These are phyloP conservation scores for Metschnikowia bowlesiae DNA, from an alignment of 805 yeast genomes.

Conservation along the genomic window DNA sequence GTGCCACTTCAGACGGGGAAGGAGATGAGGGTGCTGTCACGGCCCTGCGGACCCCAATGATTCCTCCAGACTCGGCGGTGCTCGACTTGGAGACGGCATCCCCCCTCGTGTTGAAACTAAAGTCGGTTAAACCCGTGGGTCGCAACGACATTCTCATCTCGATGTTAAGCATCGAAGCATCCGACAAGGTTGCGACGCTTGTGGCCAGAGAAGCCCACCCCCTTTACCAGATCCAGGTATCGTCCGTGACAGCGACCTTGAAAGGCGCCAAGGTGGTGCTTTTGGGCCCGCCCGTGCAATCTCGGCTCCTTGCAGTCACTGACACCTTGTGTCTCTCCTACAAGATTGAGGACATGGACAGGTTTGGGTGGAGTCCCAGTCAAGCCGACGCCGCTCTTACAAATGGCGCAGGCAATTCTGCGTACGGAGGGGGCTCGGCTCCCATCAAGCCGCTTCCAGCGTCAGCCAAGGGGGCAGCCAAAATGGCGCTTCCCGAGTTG, in stretches of 20 bases:
- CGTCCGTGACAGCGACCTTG: not conserved
- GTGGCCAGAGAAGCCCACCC: not conserved
- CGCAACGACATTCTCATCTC: conserved; percentile 42
- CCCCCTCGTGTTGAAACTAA: conserved; percentile 42
- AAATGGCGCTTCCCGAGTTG: conserved; percentile 7
- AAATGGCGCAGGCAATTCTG: not conserved
- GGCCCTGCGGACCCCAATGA: not conserved
- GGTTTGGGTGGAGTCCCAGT: not conserved
- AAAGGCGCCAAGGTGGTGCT: conserved; percentile 16
- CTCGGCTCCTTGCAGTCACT: conserved; percentile 6
- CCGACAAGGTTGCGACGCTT: conserved; percentile 33
- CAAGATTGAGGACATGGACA: conserved; percentile 23
- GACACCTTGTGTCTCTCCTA: conserved; percentile 13
- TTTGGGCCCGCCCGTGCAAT: conserved; percentile 11
- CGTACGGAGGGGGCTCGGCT: not conserved
- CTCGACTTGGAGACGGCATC: conserved; percentile 26
- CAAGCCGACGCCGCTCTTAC: not conserved
- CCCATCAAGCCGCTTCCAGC: not conserved
- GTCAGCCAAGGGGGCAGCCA: too few species aligned
- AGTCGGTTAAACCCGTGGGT: conserved; percentile 48
- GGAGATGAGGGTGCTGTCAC: not conserved
- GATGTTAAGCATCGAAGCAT: conserved; percentile 44
- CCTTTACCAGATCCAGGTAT: not conserved
- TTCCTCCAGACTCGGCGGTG: not conserved
- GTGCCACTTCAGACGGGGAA: not conserved